These are phyloP conservation scores for Aspergillus sp. DNA, from an alignment of 2,329 filamentous ascomycete species.

Conservation along the genomic window DNA sequence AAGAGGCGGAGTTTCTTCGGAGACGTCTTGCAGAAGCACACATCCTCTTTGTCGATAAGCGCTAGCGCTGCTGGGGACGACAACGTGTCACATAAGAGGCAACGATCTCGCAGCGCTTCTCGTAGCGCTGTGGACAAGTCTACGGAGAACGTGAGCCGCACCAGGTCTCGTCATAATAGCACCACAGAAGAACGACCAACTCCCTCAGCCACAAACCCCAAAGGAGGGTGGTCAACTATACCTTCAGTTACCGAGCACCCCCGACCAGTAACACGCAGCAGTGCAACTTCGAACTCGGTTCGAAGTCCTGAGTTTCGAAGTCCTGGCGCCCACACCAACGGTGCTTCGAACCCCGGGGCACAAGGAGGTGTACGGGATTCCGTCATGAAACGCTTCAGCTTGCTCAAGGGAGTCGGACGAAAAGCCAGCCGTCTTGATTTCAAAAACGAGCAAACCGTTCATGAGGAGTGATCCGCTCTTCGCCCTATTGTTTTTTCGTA, in stretches of 20 bases:
- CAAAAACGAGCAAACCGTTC: constrained; percentile 29
- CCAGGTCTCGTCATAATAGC: constrained; percentile 28
- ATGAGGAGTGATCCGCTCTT: constrained; percentile 36
- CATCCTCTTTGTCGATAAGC: constrained; percentile 32
- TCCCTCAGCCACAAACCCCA: constrained; percentile 17
- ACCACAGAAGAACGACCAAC: constrained; percentile 21
- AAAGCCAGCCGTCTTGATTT: constrained; percentile 62
- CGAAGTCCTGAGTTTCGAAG: constrained; percentile 21
- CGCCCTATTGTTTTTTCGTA: constrained; percentile 21
- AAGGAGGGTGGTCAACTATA: constrained; percentile 35
- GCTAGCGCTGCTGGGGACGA: constrained; percentile 24
- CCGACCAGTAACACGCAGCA: constrained; percentile 35
- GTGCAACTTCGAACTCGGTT: constrained; percentile 10
- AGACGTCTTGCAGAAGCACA: constrained; percentile 33
- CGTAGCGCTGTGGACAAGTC: constrained; percentile 28
- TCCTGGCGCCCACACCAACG: constrained; percentile 33
- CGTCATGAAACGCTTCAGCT: constrained; percentile 75
- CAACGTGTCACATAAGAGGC: constrained; percentile 21
- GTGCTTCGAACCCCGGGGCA: constrained; percentile 37
- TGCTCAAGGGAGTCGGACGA: constrained; percentile 69
- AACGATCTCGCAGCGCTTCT: constrained; percentile 28
- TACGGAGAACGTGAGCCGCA: constrained; percentile 30
- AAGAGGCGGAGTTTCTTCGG: constrained; percentile 45
- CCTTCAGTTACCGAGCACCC: constrained; percentile 36
- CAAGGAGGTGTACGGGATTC: constrained; percentile 52